These are phyloP conservation scores for Cymbidium sinense DNA, from an alignment of 106 monocot genomes.

Conservation along the genomic window DNA sequence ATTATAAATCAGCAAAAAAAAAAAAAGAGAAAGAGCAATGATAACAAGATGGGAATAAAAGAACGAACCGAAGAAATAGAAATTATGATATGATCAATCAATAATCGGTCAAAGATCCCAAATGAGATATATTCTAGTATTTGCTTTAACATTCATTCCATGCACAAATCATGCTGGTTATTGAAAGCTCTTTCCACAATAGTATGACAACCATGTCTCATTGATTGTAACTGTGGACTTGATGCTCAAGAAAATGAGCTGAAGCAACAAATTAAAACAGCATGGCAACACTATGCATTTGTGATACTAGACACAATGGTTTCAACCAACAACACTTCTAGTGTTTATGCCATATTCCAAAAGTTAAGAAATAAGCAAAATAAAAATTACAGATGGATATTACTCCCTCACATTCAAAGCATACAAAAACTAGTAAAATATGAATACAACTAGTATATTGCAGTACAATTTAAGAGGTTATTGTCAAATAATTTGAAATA, in stretches of 20 bases:
- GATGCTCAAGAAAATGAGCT: not conserved
- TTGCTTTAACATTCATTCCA: not conserved
- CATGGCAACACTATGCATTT: not conserved
- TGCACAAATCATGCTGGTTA: not conserved
- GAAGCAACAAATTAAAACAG: not conserved
- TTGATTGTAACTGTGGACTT: not conserved
- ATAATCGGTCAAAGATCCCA: not conserved
- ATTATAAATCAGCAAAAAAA: not conserved
- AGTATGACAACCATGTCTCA: not conserved
- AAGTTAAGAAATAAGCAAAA: not conserved
- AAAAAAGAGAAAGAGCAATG: not conserved
- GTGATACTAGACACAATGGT: not conserved
- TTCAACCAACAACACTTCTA: not conserved
- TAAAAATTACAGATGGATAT: not conserved
- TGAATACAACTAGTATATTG: too few species aligned
- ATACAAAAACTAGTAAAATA: too few species aligned
- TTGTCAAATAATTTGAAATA: too few species aligned
- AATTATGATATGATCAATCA: not conserved
- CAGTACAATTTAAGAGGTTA: too few species aligned
- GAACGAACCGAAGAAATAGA: not conserved
- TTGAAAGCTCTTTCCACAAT: not conserved
- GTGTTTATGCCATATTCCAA: not conserved
- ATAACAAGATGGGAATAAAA: too few species aligned
- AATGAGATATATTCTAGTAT: not conserved
- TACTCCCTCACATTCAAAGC: too few species aligned